Evolutionary conservation across 768 basidiomycete species (phyloP).

Genomic region (Pleurotus citrinopileatus): DNA sequence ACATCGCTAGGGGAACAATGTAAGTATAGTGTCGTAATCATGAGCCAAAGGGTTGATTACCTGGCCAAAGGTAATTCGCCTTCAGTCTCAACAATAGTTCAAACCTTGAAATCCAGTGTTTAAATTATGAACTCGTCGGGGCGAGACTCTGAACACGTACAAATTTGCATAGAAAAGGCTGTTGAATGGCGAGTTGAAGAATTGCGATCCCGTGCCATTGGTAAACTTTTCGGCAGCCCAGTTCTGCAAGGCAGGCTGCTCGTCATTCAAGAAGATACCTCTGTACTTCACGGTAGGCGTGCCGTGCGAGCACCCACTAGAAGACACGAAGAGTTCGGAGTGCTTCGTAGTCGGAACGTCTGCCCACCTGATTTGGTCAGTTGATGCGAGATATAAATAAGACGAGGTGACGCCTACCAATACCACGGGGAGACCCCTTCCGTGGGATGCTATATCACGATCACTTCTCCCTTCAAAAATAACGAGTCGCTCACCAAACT

Average conservation of each 20-base stretch:
- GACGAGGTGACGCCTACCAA: constrained; percentile 36
- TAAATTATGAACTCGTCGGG: background rate
- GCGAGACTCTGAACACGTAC: constrained; percentile 25
- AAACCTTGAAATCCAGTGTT: constrained; percentile 36
- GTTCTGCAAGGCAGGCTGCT: constrained; percentile 67
- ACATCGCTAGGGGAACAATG: constrained; percentile 30
- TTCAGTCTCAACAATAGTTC: constrained; percentile 66
- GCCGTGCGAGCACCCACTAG: constrained; percentile 52
- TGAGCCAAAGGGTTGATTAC: constrained; percentile 19
- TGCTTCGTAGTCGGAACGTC: constrained; percentile 63
- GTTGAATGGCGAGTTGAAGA: constrained; percentile 59
- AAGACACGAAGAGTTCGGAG: constrained; percentile 42
- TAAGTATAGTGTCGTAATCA: background rate
- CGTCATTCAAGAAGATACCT: constrained; percentile 75
- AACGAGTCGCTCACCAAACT: constrained; percentile 44
- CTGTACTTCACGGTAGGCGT: constrained; percentile 68
- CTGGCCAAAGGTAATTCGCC: constrained; percentile 73
- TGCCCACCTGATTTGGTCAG: constrained; percentile 56
- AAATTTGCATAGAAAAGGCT: constrained; percentile 55
- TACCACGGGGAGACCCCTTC: constrained; percentile 70
- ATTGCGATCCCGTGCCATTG: constrained; percentile 51
- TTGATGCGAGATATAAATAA: constrained; percentile 9
- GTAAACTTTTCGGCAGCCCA: constrained; percentile 73
- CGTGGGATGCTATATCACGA: background rate
- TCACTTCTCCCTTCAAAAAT: background rate